phyloP scores from a whole-genome alignment of 345 rosid species.

The Aquilaria sinensis region DNA sequence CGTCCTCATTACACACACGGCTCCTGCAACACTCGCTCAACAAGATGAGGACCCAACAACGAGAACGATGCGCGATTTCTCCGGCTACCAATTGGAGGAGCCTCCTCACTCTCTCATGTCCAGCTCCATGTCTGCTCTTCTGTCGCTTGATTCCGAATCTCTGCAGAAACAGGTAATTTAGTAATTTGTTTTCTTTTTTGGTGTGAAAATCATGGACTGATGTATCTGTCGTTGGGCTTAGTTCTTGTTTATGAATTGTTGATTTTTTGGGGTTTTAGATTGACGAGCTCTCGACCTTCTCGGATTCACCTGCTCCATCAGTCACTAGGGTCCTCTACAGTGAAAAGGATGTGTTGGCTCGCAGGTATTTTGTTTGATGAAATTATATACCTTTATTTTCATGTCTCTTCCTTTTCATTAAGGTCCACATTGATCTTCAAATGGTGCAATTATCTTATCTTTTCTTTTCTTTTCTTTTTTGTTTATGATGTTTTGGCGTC shows the following conservation, averaged over 20 bases:
- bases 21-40: conserved; percentile 30
- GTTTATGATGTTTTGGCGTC: neutral
- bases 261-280: conserved; percentile 34
- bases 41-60: conserved; percentile 46
- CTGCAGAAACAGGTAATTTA: conserved; percentile 59
- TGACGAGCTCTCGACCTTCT: conserved; percentile 77
- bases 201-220: neutral
- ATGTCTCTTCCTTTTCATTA: neutral
- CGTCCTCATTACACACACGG: conserved; percentile 7
- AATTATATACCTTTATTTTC: neutral
- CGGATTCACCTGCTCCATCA: conserved; percentile 82
- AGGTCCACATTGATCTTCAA: no score
- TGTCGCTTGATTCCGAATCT: conserved; percentile 45
- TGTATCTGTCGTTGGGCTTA: neutral
- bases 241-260: neutral
- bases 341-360: conserved; percentile 72
- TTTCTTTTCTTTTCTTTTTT: neutral
- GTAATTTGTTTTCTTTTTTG: neutral
- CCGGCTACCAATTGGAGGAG: conserved; percentile 77
- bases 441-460: neutral
- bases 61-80: conserved; percentile 76
- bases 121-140: conserved; percentile 34
- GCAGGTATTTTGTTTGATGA: conserved; percentile 38
- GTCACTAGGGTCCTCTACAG: conserved; percentile 83
- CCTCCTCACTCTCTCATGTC: conserved; percentile 20